These are phyloP conservation scores for Sutorius eximius DNA, from an alignment of 1,284 basidiomycete genomes.

Conservation along the genomic window DNA sequence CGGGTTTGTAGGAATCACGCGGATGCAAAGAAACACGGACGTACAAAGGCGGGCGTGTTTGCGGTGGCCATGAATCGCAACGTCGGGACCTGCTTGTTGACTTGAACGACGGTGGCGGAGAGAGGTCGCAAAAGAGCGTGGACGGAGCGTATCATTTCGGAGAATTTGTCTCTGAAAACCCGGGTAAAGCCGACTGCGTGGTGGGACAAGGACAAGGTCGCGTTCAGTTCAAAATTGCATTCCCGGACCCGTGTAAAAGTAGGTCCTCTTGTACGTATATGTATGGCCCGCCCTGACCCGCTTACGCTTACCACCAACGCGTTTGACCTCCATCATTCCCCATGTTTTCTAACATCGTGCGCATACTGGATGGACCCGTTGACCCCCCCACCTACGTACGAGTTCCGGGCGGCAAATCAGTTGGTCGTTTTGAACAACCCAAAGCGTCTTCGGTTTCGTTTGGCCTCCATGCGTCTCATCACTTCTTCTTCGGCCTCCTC, in stretches of 20 bases:
- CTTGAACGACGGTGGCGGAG: conserved; percentile 17
- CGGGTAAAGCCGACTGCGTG: conserved; percentile 26
- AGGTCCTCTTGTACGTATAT: neutral
- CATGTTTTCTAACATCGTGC: neutral
- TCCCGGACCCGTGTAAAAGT: neutral
- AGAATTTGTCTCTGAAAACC: conserved; percentile 3
- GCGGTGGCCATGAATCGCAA: conserved; percentile 58
- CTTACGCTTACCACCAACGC: too few relatives aligned
- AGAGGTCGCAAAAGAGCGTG: conserved; percentile 30
- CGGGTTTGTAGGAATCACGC: neutral
- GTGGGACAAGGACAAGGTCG: too few relatives aligned
- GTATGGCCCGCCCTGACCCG: too few relatives aligned
- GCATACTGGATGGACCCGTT: neutral
- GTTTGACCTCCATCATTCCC: neutral
- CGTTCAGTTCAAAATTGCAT: too few relatives aligned
- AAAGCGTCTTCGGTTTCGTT: conserved; percentile 45
- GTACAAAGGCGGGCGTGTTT: conserved; percentile 59
- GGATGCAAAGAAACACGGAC: conserved; percentile 25
- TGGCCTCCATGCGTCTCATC: conserved; percentile 52
- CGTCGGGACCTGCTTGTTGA: conserved; percentile 20
- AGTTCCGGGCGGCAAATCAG: conserved; percentile 3
- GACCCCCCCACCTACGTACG: neutral
- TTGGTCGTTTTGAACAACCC: conserved; percentile 23
- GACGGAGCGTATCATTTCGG: conserved; percentile 29
- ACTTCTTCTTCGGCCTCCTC: conserved; percentile 78